These are phyloP conservation scores for Musa itinerans DNA, from an alignment of 176 grass and related monocot species.

Conservation along the genomic window DNA sequence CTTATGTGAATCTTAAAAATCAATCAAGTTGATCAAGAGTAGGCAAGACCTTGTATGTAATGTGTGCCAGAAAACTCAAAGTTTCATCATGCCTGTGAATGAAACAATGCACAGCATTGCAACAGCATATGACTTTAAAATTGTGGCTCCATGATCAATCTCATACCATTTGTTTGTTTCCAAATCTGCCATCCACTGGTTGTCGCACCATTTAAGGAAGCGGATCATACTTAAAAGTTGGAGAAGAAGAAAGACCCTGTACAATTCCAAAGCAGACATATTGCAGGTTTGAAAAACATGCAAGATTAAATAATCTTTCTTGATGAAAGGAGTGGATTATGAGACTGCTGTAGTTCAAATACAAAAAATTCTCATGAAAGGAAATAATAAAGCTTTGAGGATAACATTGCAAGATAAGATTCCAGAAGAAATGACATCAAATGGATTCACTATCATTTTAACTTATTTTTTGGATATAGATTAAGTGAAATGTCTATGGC, in stretches of 20 bases:
- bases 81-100: not conserved
- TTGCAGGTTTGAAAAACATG: conserved; percentile 13
- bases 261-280: conserved; percentile 14
- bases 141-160: not conserved
- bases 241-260: conserved; percentile 86
- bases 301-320: not conserved
- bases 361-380: too few species aligned
- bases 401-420: not conserved
- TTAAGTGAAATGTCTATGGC: not conserved
- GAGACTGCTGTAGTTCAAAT: not conserved
- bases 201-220: conserved; percentile 86
- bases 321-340: not conserved
- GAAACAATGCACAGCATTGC: not conserved
- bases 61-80: not conserved
- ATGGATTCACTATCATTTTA: not conserved
- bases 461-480: not conserved
- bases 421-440: not conserved
- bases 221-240: conserved; percentile 81
- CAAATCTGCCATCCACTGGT: conserved; percentile 57
- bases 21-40: too few species aligned
- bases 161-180: conserved; percentile 55
- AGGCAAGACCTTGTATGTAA: not conserved
- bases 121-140: not conserved
- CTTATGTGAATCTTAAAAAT: not conserved
- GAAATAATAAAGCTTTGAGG: not conserved